Percentiles rank a stretch among this genome's conserved stretches.
Conservation (phyloP, 495 filamentous ascomycete genomes). For the Evernia prunastri region DNA sequence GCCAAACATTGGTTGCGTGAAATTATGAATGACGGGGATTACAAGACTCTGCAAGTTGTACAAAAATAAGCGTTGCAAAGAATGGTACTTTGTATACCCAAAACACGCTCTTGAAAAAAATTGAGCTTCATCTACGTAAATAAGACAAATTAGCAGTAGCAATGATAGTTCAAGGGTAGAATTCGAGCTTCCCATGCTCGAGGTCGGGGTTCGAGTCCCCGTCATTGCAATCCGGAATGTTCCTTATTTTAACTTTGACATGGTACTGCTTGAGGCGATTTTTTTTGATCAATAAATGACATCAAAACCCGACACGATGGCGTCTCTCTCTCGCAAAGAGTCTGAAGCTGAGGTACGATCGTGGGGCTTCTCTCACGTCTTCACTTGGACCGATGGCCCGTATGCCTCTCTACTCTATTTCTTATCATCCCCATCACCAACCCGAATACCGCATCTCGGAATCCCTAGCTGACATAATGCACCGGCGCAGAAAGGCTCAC, state of each 20-base stretch:
- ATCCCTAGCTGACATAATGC: neutral
- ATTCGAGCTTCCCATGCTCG: conserved; percentile 33
- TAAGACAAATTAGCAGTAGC: too few relatives aligned
- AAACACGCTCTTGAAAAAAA: too few relatives aligned
- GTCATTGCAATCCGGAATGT: conserved; percentile 15
- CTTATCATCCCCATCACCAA: too few relatives aligned
- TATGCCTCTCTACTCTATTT: conserved; percentile 32
- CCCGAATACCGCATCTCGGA: too few relatives aligned
- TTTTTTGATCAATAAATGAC: too few relatives aligned
- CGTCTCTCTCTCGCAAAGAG: conserved; percentile 35
- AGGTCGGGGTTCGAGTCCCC: conserved; percentile 31
- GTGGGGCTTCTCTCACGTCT: conserved; percentile 73
- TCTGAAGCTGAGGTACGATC: conserved; percentile 60
- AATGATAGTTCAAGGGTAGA: conserved; percentile 31
- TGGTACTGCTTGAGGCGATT: too few relatives aligned
- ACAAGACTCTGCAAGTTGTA: too few relatives aligned
- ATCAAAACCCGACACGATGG: neutral
- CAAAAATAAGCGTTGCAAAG: too few relatives aligned
- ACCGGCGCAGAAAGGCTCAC: conserved; percentile 51
- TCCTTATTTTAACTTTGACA: too few relatives aligned
- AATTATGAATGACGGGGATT: too few relatives aligned
- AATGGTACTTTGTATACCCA: too few relatives aligned
- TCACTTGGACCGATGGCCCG: conserved; percentile 75
- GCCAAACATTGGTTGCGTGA: neutral
- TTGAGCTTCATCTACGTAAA: too few relatives aligned